Evolutionary conservation across 306 rosid genomes (phyloP).

Genomic region (Cicer cuneatum): DNA sequence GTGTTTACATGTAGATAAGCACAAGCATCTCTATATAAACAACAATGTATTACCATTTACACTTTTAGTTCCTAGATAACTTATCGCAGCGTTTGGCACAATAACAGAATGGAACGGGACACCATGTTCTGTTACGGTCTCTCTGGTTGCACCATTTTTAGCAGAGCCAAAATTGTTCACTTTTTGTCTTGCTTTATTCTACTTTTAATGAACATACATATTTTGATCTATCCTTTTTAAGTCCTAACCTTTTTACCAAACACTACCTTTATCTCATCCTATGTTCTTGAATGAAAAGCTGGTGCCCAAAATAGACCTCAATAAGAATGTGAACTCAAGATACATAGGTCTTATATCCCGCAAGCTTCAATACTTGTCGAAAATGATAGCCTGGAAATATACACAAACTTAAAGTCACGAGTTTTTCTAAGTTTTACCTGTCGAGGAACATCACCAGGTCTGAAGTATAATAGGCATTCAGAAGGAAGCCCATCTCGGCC

Average conservation of each 20-base stretch:
- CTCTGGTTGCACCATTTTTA: background rate
- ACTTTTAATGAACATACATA: background rate
- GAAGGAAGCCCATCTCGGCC: slow-evolving; percentile 99
- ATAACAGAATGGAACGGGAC: slow-evolving; percentile 12
- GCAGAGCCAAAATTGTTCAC: background rate
- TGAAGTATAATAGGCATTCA: slow-evolving; percentile 85
- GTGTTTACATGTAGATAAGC: background rate
- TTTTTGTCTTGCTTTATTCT: background rate
- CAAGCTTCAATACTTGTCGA: slow-evolving; percentile 37
- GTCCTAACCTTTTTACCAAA: background rate
- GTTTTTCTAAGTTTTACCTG: slow-evolving; percentile 60
- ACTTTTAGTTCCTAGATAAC: slow-evolving; percentile 16
- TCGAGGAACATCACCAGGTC: slow-evolving; percentile 90
- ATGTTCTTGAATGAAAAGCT: slow-evolving; percentile 35
- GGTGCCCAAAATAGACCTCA: slow-evolving; percentile 36
- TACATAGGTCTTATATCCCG: slow-evolving; percentile 9
- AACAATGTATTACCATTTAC: slow-evolving; percentile 37
- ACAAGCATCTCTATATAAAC: slow-evolving; percentile 28
- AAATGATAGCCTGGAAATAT: slow-evolving; percentile 30
- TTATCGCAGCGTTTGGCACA: slow-evolving; percentile 1
- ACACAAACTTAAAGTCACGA: slow-evolving; percentile 13
- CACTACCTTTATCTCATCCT: slow-evolving; percentile 5
- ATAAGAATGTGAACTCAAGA: slow-evolving; percentile 33
- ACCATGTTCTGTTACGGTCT: slow-evolving; percentile 1
- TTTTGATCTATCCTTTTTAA: background rate